Base-by-base conservation (phyloP, 148 eudicot genomes). In the Camellia sinensis region DNA sequence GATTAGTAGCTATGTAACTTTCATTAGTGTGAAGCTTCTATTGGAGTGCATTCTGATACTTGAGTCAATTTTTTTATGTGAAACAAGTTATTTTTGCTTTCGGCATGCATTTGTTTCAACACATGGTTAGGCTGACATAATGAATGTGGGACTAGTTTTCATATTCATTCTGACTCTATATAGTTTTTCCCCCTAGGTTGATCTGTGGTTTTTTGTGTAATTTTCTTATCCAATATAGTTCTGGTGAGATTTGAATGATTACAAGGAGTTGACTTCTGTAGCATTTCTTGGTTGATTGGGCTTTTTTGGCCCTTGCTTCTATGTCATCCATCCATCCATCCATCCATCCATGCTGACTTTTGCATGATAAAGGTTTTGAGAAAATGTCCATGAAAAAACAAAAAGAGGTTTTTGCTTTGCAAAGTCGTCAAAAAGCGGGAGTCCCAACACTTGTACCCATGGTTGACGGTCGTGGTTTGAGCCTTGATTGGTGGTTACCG, bases 111-210 rank as follows among this genome's bases (percentile, higher is more conserved):
- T 29, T 29, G 37, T 65, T 22, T 59, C 69, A 14, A 77, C 21
- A 48, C 45, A 48, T 50, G 19, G 2, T 50, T 50, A 59, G 48
- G 18, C 56, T 18, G 45, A 4, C 22, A 43, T 8, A 67, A 37
- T 63, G 63, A 54, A 66, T 52, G 44, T 52, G 52, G 60, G 75
- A 52, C 37, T 52, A 52, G 43, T 10, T 73, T 72, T 50, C 74
- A 70, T 48, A n/a, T n/a, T 19, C 21, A 71, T 45, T 75, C 19
- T 22, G 37, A 77, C 71, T 65, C 29, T 12, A 44, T 65, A 29
- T 65, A 13, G 61, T 48, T 19, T 71, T 48, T 7, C 19, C 44
- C 68, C 11, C 17, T 3, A 46, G 69, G 5, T 48, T 4, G 69
- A 40, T 45, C 3, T 48, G 65, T 41, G 69, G 41, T 14, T 61